Evolutionary conservation across 345 rosid genomes (phyloP), one percentile per base, ranked within the genome.

Genomic region (Populus simonii): DNA sequence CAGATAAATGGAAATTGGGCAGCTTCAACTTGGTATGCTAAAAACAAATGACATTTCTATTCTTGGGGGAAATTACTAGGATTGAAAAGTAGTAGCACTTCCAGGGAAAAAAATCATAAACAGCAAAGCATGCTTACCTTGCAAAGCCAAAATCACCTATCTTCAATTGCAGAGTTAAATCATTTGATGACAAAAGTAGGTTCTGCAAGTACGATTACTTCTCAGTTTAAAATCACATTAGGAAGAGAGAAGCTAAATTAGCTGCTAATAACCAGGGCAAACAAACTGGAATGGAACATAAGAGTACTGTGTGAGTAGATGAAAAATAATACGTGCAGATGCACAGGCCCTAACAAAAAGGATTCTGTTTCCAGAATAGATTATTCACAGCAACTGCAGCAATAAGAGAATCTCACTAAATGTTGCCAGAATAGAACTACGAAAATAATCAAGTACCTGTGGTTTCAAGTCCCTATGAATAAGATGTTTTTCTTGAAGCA

Each of bases 81-180:
- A 61, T 23, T 57, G 31, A 69, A 47, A 31, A 77, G 8, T 65
- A 66, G 53, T 41, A 45, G 53, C 31, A 69, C 27, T 43, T 62
- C 31, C 43, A 15, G 23, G 33, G 17, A 1, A 41, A 23, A 59
- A 65, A 23, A 63, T 72, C 35, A 72, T 15, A 63, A 73, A 74
- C 23, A 36, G 22, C 39, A 68, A 75, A 80, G 39, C 65, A 73
- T 38, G 25, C 51, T 63, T 79, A 91, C 97, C 97, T 90, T 66
- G 95, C 97, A 89, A 93, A 93, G 74, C 95, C 97, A 87, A 93
- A 93, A 84, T 93, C 97, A 65, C 95, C 95, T 71, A 93, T 93
- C 87, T 93, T 93, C 84, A 93, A 78, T 74, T 80, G 76, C 17
- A 91, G 91, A 76, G 88, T 81, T 66, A 68, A 78, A 71, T 85